Percentiles rank a stretch among this genome's conserved stretches.
Evolutionary conservation across 2,329 filamentous ascomycete species (phyloP).

Genomic region (Onygena corvina): DNA sequence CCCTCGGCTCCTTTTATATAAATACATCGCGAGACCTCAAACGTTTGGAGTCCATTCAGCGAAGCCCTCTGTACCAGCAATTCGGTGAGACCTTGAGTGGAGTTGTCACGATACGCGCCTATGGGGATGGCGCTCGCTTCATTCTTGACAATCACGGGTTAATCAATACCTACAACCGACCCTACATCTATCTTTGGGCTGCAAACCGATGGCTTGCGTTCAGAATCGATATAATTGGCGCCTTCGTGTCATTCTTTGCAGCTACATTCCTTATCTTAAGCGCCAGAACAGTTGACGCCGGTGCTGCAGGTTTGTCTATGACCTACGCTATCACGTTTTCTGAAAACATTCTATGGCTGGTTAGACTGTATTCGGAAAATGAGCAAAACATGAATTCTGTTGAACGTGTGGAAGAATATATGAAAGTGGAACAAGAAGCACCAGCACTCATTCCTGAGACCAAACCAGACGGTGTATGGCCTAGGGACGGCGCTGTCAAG

Average conservation of each 20-base stretch:
- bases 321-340: conserved; percentile 96
- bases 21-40: conserved; percentile 90
- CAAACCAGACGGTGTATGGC: conserved; percentile 70
- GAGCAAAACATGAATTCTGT: conserved; percentile 99
- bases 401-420: conserved; percentile 92
- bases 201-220: conserved; percentile 94
- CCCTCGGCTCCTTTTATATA: conserved; percentile 79
- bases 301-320: conserved; percentile 82
- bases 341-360: conserved; percentile 92
- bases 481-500: conserved; percentile 69
- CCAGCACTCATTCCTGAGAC: conserved; percentile 62
- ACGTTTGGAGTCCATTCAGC: conserved; percentile 82
- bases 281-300: conserved; percentile 72
- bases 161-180: conserved; percentile 82
- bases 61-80: conserved; percentile 92
- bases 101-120: conserved; percentile 93
- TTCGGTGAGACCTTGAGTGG: conserved; percentile 92
- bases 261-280: conserved; percentile 81
- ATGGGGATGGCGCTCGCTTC: conserved; percentile 86
- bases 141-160: conserved; percentile 78
- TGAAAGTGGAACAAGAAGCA: conserved; percentile 92
- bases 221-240: conserved; percentile 79
- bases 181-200: conserved; percentile 93
- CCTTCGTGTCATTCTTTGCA: conserved; percentile 84
- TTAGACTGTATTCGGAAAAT: conserved; percentile 83